Conservation (phyloP, 192 early-diverging fungal species). For the Coemansia sp. region DNA sequence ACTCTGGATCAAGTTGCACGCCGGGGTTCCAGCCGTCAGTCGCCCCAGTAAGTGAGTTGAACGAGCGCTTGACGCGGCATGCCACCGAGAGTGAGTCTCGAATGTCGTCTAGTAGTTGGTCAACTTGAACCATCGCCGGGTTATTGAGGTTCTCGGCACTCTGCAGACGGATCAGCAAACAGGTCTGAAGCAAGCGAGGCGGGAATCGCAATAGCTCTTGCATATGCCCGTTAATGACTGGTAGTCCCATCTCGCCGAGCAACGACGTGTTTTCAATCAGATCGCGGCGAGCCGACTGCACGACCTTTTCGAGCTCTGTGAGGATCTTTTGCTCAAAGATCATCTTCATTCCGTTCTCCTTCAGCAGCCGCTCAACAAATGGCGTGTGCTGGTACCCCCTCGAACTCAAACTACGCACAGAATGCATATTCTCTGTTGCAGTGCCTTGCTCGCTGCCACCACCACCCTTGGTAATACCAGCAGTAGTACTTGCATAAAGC, state of each 20-base stretch:
- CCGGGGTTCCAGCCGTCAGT: constrained; percentile 71
- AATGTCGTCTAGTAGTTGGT: constrained; percentile 82
- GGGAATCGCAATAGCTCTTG: constrained; percentile 78
- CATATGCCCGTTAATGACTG: constrained; percentile 68
- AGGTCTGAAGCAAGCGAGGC: constrained; percentile 79
- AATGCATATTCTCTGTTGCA: not conserved
- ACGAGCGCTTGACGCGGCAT: constrained; percentile 73
- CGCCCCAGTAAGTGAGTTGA: constrained; percentile 64
- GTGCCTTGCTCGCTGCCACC: not conserved
- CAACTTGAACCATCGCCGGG: constrained; percentile 59
- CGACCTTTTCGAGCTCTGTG: constrained; percentile 62
- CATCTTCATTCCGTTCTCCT: constrained; percentile 78
- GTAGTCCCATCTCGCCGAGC: constrained; percentile 75
- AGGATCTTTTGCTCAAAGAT: constrained; percentile 77
- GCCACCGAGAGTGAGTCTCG: constrained; percentile 72
- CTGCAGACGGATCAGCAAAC: constrained; percentile 75
- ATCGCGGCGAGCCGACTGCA: constrained; percentile 67
- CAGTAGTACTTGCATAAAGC: constrained; percentile 29
- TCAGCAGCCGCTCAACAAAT: constrained; percentile 85
- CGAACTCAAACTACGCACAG: constrained; percentile 6
- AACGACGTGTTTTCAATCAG: constrained; percentile 70
- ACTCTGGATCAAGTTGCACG: constrained; percentile 67
- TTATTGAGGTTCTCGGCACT: constrained; percentile 58
- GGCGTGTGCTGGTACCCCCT: constrained; percentile 58
- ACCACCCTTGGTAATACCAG: constrained; percentile 26